Evolutionary conservation across 2,329 filamentous ascomycete species (phyloP).

Genomic region (Zopfia rhizophila): DNA sequence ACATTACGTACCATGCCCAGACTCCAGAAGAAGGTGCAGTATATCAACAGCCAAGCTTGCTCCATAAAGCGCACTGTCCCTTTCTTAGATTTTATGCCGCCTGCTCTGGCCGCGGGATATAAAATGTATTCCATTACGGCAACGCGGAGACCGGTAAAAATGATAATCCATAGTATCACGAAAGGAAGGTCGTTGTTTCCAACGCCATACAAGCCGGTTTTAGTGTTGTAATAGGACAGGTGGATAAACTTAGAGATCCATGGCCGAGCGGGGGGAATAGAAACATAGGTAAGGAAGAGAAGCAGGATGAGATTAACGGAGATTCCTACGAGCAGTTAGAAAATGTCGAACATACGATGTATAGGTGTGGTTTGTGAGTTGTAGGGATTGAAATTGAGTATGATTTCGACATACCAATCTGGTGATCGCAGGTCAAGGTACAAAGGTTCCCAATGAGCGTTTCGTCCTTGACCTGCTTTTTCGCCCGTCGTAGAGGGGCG

Average conservation of each 20-base stretch:
- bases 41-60: conserved; percentile 90
- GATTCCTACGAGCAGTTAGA: conserved; percentile 67
- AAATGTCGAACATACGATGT: too few relatives aligned
- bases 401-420: conserved; percentile 72
- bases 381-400: background rate
- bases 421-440: conserved; percentile 79
- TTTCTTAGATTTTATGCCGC: conserved; percentile 81
- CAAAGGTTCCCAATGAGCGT: conserved; percentile 69
- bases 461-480: conserved; percentile 71
- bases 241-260: conserved; percentile 90
- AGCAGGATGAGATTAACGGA: conserved; percentile 87
- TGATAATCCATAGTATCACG: conserved; percentile 79
- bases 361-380: too few relatives aligned
- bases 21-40: conserved; percentile 83
- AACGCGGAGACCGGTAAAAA: conserved; percentile 88
- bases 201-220: conserved; percentile 75
- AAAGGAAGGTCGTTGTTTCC: conserved; percentile 84
- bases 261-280: conserved; percentile 80
- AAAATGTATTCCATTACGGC: conserved; percentile 88
- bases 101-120: conserved; percentile 76
- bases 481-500: conserved; percentile 57
- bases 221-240: conserved; percentile 81
- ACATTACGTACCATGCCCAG: conserved; percentile 76
- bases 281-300: conserved; percentile 81
- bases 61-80: conserved; percentile 86